Evolutionary conservation across 805 yeast species (phyloP).

Genomic region (Ogataea dorogensis): DNA sequence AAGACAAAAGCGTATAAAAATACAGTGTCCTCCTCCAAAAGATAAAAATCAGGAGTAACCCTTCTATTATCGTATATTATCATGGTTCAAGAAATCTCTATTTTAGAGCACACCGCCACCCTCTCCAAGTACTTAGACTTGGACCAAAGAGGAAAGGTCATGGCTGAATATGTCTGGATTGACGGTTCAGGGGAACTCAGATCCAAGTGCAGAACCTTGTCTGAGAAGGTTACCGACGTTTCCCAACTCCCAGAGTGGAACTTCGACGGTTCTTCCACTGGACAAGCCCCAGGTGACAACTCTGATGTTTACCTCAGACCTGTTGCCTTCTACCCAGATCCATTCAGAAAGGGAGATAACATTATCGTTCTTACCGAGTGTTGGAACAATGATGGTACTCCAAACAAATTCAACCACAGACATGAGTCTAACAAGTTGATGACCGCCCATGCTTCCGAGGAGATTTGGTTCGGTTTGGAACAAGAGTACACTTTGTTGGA

Average conservation of each 20-base stretch:
- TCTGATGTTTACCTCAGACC: constrained; percentile 95
- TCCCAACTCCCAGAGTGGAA: constrained; percentile 98
- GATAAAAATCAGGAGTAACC: constrained; percentile 2
- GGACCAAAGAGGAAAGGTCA: constrained; percentile 79
- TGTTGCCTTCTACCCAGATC: constrained; percentile 92
- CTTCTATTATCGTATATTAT: constrained; percentile 8
- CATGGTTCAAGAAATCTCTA: constrained; percentile 28
- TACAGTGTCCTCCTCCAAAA: constrained; percentile 12
- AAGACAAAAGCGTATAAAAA: constrained; percentile 13
- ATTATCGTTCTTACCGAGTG: constrained; percentile 92
- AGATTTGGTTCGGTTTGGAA: constrained; percentile 97
- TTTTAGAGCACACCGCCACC: constrained; percentile 71
- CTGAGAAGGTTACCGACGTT: constrained; percentile 61
- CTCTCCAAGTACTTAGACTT: constrained; percentile 80
- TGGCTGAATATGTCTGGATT: constrained; percentile 98
- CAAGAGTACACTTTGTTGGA: constrained; percentile 98
- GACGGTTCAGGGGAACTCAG: constrained; percentile 89
- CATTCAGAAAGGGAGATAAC: constrained; percentile 98
- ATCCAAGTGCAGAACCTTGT: constrained; percentile 90
- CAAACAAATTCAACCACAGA: constrained; percentile 98
- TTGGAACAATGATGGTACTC: constrained; percentile 98
- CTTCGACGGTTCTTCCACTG: constrained; percentile 98
- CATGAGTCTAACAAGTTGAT: constrained; percentile 93
- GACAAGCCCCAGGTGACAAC: constrained; percentile 97
- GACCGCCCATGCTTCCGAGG: constrained; percentile 82